phyloP scores from a whole-genome alignment of 1,284 basidiomycete species.

The Ceratobasidium sp. region DNA sequence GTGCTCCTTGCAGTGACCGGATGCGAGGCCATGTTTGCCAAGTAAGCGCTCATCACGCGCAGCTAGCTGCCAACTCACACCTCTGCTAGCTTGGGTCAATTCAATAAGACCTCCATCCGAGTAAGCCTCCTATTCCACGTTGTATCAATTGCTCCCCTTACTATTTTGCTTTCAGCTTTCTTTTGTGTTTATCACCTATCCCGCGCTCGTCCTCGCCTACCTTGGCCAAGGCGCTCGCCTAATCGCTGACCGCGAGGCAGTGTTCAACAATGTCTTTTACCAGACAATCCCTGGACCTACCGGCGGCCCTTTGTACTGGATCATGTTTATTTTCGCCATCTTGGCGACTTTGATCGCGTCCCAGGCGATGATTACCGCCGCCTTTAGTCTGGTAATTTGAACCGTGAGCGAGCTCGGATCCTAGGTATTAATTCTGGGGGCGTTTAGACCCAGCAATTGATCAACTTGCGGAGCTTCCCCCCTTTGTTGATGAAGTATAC shows the following conservation, averaged over 20 bases:
- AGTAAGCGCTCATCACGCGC: conserved; percentile 57
- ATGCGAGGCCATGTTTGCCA: conserved; percentile 76
- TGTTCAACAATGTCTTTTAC: conserved; percentile 72
- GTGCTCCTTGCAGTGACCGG: conserved; percentile 74
- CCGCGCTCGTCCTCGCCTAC: conserved; percentile 72
- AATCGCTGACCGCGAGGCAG: conserved; percentile 63
- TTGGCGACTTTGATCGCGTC: conserved; percentile 74
- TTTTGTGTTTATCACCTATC: conserved; percentile 68
- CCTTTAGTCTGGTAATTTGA: conserved; percentile 64
- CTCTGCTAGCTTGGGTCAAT: conserved; percentile 70
- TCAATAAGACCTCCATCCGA: conserved; percentile 69
- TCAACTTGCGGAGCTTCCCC: conserved; percentile 70
- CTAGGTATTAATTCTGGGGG: background rate
- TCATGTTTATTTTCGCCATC: conserved; percentile 71
- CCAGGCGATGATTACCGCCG: conserved; percentile 76
- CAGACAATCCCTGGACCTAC: conserved; percentile 68
- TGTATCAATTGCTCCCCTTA: conserved; percentile 1
- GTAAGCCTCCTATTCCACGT: conserved; percentile 52
- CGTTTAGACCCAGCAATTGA: conserved; percentile 66
- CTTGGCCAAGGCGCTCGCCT: conserved; percentile 76
- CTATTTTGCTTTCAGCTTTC: conserved; percentile 59
- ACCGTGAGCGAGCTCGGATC: conserved; percentile 45
- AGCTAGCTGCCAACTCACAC: conserved; percentile 1
- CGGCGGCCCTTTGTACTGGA: conserved; percentile 70
- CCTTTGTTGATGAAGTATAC: conserved; percentile 68